phyloP scores from a whole-genome alignment of 1,139 yeast genomes.

The Saccharomycopsis hybrid region DNA sequence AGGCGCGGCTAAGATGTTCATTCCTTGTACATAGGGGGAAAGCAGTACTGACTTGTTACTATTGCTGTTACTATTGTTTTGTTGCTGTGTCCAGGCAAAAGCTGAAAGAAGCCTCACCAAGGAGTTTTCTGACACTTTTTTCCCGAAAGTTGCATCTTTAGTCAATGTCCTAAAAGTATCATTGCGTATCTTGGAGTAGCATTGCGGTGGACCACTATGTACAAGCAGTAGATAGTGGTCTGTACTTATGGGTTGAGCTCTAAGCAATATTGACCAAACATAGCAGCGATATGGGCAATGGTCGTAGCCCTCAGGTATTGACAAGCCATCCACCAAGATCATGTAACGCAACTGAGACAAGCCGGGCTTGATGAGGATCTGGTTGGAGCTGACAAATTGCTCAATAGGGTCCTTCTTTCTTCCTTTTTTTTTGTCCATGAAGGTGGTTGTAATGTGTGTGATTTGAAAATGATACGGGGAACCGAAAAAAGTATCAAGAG shows the following conservation, averaged over 20 bases:
- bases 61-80: not conserved
- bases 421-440: conserved; percentile 28
- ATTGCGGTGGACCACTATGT: conserved; percentile 47
- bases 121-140: conserved; percentile 61
- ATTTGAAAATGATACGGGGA: too few species aligned
- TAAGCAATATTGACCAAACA: conserved; percentile 75
- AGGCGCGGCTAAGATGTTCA: conserved; percentile 86
- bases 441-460: not conserved
- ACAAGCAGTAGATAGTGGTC: conserved; percentile 51
- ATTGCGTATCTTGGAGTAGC: conserved; percentile 68
- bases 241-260: conserved; percentile 53
- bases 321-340: conserved; percentile 73
- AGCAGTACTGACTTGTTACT: conserved; percentile 7
- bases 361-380: conserved; percentile 60
- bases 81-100: conserved; percentile 49
- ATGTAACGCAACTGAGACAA: conserved; percentile 73
- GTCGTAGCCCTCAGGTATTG: conserved; percentile 37
- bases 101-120: conserved; percentile 66
- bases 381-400: conserved; percentile 54
- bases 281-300: conserved; percentile 63
- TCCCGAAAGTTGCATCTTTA: conserved; percentile 62
- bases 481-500: too few species aligned
- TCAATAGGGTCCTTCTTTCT: conserved; percentile 62
- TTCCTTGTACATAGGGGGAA: conserved; percentile 75
- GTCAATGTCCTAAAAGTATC: conserved; percentile 85